Evolutionary conservation across 805 yeast species (phyloP).

Genomic region (Candida corydali): DNA sequence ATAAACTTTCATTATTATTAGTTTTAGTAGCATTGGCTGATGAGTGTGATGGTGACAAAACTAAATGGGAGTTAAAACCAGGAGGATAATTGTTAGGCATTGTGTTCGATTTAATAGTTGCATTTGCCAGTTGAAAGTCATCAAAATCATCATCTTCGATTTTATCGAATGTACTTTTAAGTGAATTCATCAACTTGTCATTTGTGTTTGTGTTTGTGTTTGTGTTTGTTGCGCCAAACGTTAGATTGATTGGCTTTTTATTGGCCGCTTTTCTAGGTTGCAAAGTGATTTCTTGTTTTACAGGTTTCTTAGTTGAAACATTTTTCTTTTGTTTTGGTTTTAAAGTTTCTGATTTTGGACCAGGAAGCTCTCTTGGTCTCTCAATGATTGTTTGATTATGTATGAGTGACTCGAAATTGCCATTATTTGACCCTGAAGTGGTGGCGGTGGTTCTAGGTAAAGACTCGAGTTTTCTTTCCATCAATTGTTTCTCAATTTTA

Average conservation of each 20-base stretch:
- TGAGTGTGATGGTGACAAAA: slow-evolving; percentile 22
- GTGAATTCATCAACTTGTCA: slow-evolving; percentile 18
- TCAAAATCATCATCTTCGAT: slow-evolving; percentile 18
- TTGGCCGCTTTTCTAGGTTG: slow-evolving; percentile 8
- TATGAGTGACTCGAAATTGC: slow-evolving; percentile 26
- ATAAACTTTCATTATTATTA: slow-evolving; percentile 10
- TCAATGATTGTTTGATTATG: slow-evolving; percentile 23
- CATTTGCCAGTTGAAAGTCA: slow-evolving; percentile 18
- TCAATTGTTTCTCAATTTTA: slow-evolving; percentile 18
- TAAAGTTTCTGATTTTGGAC: slow-evolving; percentile 9
- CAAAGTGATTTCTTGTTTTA: neutral
- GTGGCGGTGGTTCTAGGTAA: slow-evolving; percentile 12
- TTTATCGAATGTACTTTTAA: slow-evolving; percentile 20
- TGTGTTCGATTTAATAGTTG: slow-evolving; percentile 2
- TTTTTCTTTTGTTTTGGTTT: slow-evolving; percentile 17
- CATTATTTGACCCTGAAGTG: slow-evolving; percentile 4
- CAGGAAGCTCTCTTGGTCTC: slow-evolving; percentile 11
- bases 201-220: slow-evolving; percentile 12
- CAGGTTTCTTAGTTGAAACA: neutral
- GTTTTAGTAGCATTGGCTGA: slow-evolving; percentile 3
- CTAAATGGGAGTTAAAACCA: slow-evolving; percentile 24
- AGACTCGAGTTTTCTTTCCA: slow-evolving; percentile 15
- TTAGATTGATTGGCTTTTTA: slow-evolving; percentile 7
- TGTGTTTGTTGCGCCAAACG: slow-evolving; percentile 23
- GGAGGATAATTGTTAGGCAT: slow-evolving; percentile 24